Evolutionary conservation across 495 filamentous ascomycete genomes (phyloP), one percentile per base, ranked within the genome.

Genomic region (Sordaria brevicollis): DNA sequence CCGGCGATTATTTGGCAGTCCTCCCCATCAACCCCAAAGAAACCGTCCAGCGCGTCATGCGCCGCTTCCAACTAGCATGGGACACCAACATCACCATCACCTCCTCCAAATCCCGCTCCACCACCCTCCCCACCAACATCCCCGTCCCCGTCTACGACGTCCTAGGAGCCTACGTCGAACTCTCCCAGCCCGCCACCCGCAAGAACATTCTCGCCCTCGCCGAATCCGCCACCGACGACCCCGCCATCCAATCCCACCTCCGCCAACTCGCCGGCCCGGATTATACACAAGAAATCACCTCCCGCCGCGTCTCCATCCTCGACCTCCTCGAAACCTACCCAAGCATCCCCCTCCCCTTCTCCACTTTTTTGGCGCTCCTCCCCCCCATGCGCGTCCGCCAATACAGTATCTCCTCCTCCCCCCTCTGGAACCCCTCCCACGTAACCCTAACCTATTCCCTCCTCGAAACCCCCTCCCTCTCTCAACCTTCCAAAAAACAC

Each of bases 371-470:
- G 25, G 78, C 84, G 21, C 88, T 92, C 80, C 86, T 93, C 0
- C 89, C 89, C 0, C 90, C 90, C 0, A 89, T 94, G 86, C 89
- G 89, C 25, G 84, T 89, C 17, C 86, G 92, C 13, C 89, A 92
- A 76, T 94, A 93, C 77, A 91, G 87, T 39, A 92, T 94, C 79
- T 93, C 91, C 17, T 93, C 91, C 0, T 93, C 91, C 0, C 91
- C 91, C 0, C 83, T 83, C 67, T 74, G 79, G 81, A 76, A 90
- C 77, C 84, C 88, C 0, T 80, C 78, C 4, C 81, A 83, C 71
- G 87, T 86, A 29, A 89, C 87, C 0, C 81, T 94, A 34, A 93
- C 91, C 13, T 92, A 89, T 83, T 82, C 82, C 6, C 82, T 93
- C 17, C 83, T 91, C 74, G 83, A 87, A 67, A 81, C 81, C 4